Evolutionary conservation across 202 grass and related monocot species (phyloP).

Genomic region (Panicum virgatum): DNA sequence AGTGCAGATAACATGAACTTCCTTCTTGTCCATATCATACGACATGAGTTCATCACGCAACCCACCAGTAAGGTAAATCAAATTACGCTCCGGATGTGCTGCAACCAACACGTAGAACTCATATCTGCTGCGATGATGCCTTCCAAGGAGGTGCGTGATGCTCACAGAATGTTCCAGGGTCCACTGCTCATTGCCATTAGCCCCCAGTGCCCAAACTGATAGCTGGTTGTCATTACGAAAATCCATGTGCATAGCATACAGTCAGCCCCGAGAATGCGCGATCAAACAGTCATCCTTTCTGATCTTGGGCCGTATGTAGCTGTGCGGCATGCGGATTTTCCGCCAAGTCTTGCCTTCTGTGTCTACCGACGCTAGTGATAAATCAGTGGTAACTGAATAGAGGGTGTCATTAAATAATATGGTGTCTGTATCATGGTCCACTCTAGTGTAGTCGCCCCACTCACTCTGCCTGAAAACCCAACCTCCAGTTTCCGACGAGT

Average conservation of each 20-base stretch:
- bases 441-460: background rate
- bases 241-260: slow-evolving; percentile 5
- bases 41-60: background rate
- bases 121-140: background rate
- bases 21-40: slow-evolving; percentile 3
- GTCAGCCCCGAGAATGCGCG: background rate
- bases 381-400: background rate
- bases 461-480: background rate
- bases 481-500: background rate
- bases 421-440: accelerated
- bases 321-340: background rate
- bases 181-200: slow-evolving; percentile 1
- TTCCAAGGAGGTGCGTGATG: slow-evolving; percentile 20
- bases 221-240: background rate
- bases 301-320: background rate
- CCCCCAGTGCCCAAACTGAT: slow-evolving; percentile 19
- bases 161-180: background rate
- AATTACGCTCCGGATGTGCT: background rate
- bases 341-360: background rate
- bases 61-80: slow-evolving; percentile 12
- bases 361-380: background rate
- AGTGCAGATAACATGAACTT: background rate
- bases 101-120: slow-evolving; percentile 1
- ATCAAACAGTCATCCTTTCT: background rate
- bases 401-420: background rate